Percentiles rank a stretch among this genome's conserved stretches.
Conservation (phyloP, 805 yeast genomes). For the Cyberlindnera galapagoensis region DNA sequence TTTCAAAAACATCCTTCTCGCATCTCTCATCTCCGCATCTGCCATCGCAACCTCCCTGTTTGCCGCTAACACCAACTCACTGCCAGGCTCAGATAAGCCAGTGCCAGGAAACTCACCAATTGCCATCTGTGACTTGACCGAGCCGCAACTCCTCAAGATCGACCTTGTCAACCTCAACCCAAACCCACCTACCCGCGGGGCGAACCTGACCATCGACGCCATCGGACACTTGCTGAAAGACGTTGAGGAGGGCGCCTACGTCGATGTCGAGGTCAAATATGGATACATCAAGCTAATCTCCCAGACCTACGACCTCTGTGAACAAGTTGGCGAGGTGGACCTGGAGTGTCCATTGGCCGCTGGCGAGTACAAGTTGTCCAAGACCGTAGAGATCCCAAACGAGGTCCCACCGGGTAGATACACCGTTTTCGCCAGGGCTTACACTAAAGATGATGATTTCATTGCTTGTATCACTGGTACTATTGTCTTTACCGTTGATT, state of each 20-base stretch:
- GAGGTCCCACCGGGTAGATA: slow-evolving; percentile 97
- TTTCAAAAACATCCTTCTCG: slow-evolving; percentile 6
- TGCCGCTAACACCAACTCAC: slow-evolving; percentile 14
- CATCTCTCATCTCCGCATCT: slow-evolving; percentile 1
- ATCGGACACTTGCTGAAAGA: slow-evolving; percentile 50
- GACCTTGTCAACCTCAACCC: slow-evolving; percentile 60
- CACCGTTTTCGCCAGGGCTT: slow-evolving; percentile 83
- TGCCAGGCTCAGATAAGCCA: slow-evolving; percentile 49
- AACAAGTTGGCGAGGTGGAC: slow-evolving; percentile 76
- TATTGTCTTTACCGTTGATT: slow-evolving; percentile 38
- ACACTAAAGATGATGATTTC: slow-evolving; percentile 71
- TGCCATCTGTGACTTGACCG: slow-evolving; percentile 60
- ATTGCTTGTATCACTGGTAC: slow-evolving; percentile 80
- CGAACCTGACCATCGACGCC: slow-evolving; percentile 73
- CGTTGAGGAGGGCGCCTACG: slow-evolving; percentile 82
- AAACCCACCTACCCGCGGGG: slow-evolving; percentile 87
- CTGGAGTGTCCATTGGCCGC: slow-evolving; percentile 73
- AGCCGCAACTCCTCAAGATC: slow-evolving; percentile 59
- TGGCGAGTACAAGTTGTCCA: slow-evolving; percentile 62
- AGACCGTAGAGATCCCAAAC: slow-evolving; percentile 75
- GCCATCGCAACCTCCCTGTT: slow-evolving; percentile 15
- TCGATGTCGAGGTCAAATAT: slow-evolving; percentile 87
- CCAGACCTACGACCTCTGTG: slow-evolving; percentile 92
- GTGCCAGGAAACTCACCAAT: slow-evolving; percentile 92
- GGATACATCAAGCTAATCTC: slow-evolving; percentile 86